A percentile compares a stretch with the other conserved stretches of the same genome.
Conservation (phyloP, 1,139 yeast species). For the Magnusiomyces ingens region DNA sequence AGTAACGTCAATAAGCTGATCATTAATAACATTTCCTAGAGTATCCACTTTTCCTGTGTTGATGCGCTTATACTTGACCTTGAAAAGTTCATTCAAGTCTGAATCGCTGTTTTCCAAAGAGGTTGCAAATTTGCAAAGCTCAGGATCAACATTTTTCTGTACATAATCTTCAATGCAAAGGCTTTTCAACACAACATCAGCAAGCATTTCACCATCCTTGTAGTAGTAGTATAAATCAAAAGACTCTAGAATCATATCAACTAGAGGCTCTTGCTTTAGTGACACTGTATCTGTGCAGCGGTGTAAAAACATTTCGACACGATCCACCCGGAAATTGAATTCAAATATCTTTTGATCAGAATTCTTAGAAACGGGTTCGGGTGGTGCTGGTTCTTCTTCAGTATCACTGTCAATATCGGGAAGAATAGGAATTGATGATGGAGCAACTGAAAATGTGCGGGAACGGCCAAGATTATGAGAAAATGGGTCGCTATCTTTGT, state of each 20-base stretch:
- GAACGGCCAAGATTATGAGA: neutral
- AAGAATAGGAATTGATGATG: neutral
- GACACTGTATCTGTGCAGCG: conserved; percentile 61
- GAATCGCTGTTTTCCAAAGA: conserved; percentile 46
- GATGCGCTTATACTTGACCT: conserved; percentile 46
- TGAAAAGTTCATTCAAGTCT: conserved; percentile 47
- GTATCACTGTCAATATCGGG: conserved; percentile 6
- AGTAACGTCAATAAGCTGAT: conserved; percentile 67
- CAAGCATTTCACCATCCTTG: conserved; percentile 55
- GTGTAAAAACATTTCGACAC: conserved; percentile 55
- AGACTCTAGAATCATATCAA: conserved; percentile 65
- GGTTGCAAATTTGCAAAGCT: conserved; percentile 63
- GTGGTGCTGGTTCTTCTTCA: conserved; percentile 1
- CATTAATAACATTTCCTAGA: conserved; percentile 44
- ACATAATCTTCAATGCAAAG: conserved; percentile 70
- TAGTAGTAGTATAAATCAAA: conserved; percentile 55
- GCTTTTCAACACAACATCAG: conserved; percentile 58
- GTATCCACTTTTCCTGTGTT: conserved; percentile 19
- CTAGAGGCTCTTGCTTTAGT: conserved; percentile 57
- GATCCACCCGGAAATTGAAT: conserved; percentile 59
- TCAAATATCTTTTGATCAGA: conserved; percentile 58
- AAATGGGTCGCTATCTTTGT: neutral
- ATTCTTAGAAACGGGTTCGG: neutral
- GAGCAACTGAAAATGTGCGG: neutral
- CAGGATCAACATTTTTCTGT: conserved; percentile 55